phyloP scores from a whole-genome alignment of 805 yeast species.

The Wickerhamiella siamensis region DNA sequence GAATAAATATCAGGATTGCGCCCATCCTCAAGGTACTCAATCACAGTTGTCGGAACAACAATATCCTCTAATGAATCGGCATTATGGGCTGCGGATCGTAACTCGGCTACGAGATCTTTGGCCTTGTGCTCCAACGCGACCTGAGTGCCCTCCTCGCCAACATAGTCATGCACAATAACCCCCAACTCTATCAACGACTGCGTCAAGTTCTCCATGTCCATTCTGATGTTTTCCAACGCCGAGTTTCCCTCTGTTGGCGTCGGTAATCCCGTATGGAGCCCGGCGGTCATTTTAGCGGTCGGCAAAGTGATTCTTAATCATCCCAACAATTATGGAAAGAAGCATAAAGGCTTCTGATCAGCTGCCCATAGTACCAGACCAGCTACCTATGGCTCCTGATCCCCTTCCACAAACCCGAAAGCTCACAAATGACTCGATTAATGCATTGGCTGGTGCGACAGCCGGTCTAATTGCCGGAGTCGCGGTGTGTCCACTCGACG shows the following conservation, averaged over 20 bases:
- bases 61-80: constrained; percentile 12
- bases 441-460: constrained; percentile 82
- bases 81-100: constrained; percentile 8
- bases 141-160: constrained; percentile 58
- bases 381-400: no score
- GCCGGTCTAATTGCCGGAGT: constrained; percentile 87
- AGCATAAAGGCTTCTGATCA: no score
- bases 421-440: constrained; percentile 26
- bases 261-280: constrained; percentile 11
- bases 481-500: constrained; percentile 88
- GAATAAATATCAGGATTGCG: constrained; percentile 95
- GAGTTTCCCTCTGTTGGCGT: constrained; percentile 13
- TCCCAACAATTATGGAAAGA: no score
- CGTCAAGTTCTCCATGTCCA: constrained; percentile 37
- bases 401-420: background rate
- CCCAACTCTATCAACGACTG: constrained; percentile 84
- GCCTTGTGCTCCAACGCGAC: constrained; percentile 32
- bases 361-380: background rate
- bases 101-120: constrained; percentile 12
- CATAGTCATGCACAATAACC: constrained; percentile 83
- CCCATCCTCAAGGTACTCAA: constrained; percentile 87
- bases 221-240: constrained; percentile 17
- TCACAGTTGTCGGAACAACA: constrained; percentile 56
- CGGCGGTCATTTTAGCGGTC: background rate
- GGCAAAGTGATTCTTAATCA: no score